Evolutionary conservation across 495 filamentous ascomycete genomes (phyloP).

Genomic region (Cairneyella variabilis): DNA sequence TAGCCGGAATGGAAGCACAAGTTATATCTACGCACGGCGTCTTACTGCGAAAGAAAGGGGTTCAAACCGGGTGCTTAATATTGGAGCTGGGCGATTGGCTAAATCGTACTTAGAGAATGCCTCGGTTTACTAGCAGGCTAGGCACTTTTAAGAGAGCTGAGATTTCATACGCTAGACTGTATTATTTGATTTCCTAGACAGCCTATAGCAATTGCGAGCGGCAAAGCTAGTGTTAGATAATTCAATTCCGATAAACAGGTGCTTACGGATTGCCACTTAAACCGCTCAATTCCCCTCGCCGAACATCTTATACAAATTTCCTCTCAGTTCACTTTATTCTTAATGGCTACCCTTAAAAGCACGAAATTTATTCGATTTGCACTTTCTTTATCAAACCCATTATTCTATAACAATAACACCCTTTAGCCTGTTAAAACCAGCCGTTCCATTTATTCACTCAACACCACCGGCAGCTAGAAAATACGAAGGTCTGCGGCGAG

Average conservation of each 20-base stretch:
- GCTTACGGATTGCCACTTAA: conserved; percentile 14
- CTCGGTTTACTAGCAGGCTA: too few species aligned
- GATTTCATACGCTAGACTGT: conserved; percentile 16
- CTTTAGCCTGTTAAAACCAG: conserved; percentile 15
- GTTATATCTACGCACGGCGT: too few species aligned
- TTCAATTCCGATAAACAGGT: background rate
- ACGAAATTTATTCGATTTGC: conserved; percentile 18
- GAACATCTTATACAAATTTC: conserved; percentile 11
- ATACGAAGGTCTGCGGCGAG: conserved; percentile 10
- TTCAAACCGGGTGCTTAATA: too few species aligned
- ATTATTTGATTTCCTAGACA: conserved; percentile 16
- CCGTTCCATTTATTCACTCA: conserved; percentile 5
- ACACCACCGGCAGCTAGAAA: conserved; percentile 18
- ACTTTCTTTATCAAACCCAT: conserved; percentile 10
- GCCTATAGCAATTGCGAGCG: conserved; percentile 17
- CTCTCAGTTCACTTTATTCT: conserved; percentile 14
- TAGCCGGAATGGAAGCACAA: too few species aligned
- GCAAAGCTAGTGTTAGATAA: conserved; percentile 7
- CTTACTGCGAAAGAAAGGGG: too few species aligned
- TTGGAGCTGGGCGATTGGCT: too few species aligned
- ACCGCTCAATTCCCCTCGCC: conserved; percentile 22
- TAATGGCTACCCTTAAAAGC: conserved; percentile 18
- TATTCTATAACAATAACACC: conserved; percentile 10
- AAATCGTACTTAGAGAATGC: too few species aligned
- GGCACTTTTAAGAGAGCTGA: conserved; percentile 11